Evolutionary conservation across 2,329 filamentous ascomycete species (phyloP).

Genomic region (Hymenotorrendiella dingleyae): DNA sequence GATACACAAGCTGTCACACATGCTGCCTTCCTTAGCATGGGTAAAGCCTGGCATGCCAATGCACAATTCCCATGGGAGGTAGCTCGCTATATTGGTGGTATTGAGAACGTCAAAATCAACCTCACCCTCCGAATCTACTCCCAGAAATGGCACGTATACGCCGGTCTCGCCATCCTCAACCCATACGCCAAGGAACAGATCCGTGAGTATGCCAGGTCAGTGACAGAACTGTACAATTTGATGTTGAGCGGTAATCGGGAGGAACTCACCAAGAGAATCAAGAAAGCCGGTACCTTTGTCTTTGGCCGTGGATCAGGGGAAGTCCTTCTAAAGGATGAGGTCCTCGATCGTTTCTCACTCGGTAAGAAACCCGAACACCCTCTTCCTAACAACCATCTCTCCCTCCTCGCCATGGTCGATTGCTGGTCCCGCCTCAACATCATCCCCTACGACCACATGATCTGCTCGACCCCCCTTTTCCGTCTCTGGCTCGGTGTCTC

Average conservation of each 20-base stretch:
- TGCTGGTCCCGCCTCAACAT: slow-evolving; percentile 95
- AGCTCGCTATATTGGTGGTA: slow-evolving; percentile 89
- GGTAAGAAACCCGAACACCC: slow-evolving; percentile 50
- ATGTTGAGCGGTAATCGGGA: slow-evolving; percentile 82
- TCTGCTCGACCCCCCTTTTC: slow-evolving; percentile 96
- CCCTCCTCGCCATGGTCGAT: slow-evolving; percentile 92
- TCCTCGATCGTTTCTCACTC: slow-evolving; percentile 85
- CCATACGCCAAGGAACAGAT: slow-evolving; percentile 90
- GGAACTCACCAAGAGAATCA: slow-evolving; percentile 69
- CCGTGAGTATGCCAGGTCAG: slow-evolving; percentile 83
- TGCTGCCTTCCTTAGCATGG: slow-evolving; percentile 95
- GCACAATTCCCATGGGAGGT: slow-evolving; percentile 96
- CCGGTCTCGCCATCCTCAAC: slow-evolving; percentile 93
- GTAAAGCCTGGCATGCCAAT: slow-evolving; percentile 93
- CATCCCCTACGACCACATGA: slow-evolving; percentile 98
- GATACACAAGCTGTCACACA: slow-evolving; percentile 98
- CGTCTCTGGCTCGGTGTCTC: slow-evolving; percentile 95
- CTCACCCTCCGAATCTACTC: slow-evolving; percentile 94
- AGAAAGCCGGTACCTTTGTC: slow-evolving; percentile 71
- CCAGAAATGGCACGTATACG: slow-evolving; percentile 99
- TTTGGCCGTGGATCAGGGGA: slow-evolving; percentile 52
- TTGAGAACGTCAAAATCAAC: slow-evolving; percentile 99
- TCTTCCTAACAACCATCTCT: slow-evolving; percentile 91
- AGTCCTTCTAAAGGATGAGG: slow-evolving; percentile 67
- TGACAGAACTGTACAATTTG: slow-evolving; percentile 92